Evolutionary conservation across 1,139 yeast species (phyloP), one percentile per base, ranked within the genome.

Genomic region (Yamadazyma blattariae): DNA sequence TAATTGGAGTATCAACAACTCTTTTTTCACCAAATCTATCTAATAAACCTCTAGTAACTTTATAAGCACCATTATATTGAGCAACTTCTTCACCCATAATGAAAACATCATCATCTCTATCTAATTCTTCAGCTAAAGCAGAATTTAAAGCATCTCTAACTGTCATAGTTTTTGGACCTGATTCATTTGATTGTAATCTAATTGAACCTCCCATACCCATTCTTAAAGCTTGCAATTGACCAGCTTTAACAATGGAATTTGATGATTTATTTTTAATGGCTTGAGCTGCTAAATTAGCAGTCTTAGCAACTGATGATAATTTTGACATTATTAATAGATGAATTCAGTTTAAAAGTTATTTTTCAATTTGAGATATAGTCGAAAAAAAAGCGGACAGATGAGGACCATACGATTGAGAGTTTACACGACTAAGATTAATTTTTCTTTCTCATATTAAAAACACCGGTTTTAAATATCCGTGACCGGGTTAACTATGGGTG

Each of bases 31-130:
- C 98, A 56, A 92, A 92, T 63, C 96, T 79, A 67, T 94, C 98
- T 57, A 92, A 76, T 49, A 92, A 76, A 32, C 98, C 98, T 63
- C 95, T 82, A 50, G 97, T 85, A 44, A 92, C 86, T 74, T 92
- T 92, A 74, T 92, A 92, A 42, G 99, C 99, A 71, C 99, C 99
- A 59, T 92, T 90, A 71, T 94, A 92, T 65, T 90, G 97, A 35
- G 96, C 98, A 48, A 92, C 98, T 68, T 92, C 99, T 72, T 92
- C 99, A 62, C 99, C 99, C 79, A 92, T 85, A 54, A 92, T 67
- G 74, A 88, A 92, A 32, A 92, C 97, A 52, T 79, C 84, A 48
- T 88, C 95, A 61, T 94, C 97, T 50, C 90, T 79, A 71, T 92
- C 97, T 75, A 92, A 78, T 70, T 94, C 99, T 69, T 92, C 99